Base-by-base conservation (phyloP, 2,329 filamentous ascomycete species). In the Calycina herbarum region DNA sequence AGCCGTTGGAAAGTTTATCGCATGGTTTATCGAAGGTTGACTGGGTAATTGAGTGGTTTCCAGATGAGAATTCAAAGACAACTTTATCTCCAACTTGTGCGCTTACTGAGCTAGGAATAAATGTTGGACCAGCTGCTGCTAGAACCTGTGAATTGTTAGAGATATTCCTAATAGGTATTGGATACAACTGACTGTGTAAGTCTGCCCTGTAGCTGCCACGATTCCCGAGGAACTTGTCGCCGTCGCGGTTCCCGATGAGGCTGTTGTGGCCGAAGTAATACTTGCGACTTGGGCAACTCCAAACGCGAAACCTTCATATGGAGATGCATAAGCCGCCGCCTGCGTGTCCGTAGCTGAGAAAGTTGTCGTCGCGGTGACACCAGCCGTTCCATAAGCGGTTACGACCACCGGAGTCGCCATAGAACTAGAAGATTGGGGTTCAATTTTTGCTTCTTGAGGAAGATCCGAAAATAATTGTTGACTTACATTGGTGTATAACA, bases 91-190 rank as follows among this genome's bases (percentile, higher is more conserved):
- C 75, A 10, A 70, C 59, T 2, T 76, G 71, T 3, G 73, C 74
- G 29, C 62, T 67, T 38, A 76, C 59, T 3, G 67, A 78, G 62
- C 79, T 76, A 5, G 83, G 83, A 33, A 45, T 62, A 94, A 97
- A 86, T 96, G 97, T 57, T n/a, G 67, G 64, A 54, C 68, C 58
- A 1, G 67, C 42, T 15, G 57, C 67, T 3, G 66, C 68, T 20
- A 67, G 24, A 17, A 71, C 67, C 69, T 71, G 42, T 33, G 8
- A 0, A 17, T 40, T 45, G 20, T 70, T 24, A 66, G 61, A 4
- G 13, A 61, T n/a, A n/a, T n/a, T 15, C 31, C 7, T n/a, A n/a
- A 48, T 8, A 24, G 6, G 48, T 7, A 40, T n/a, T 1, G 13
- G 8, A 4, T 4, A n/a, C 13, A 4, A 60, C 67, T 68, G 51